These are phyloP conservation scores for Podosphaera xanthii DNA, from an alignment of 2,329 filamentous ascomycete species.

Conservation along the genomic window DNA sequence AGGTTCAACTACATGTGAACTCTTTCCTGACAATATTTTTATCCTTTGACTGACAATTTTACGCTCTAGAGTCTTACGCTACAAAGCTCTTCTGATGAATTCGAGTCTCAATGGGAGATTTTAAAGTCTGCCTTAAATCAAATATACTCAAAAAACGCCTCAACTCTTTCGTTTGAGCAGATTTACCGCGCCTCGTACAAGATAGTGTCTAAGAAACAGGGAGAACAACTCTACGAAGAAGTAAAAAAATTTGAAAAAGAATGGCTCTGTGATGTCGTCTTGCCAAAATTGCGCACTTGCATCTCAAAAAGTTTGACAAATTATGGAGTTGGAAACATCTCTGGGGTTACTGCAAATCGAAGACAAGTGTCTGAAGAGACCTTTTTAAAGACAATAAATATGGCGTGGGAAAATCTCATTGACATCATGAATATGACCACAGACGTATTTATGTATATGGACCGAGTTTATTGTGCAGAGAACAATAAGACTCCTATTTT, in stretches of 20 bases:
- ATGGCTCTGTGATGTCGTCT: conserved; percentile 58
- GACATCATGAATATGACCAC: conserved; percentile 91
- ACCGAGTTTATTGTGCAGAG: conserved; percentile 61
- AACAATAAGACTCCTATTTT: conserved; percentile 58
- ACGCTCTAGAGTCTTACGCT: conserved; percentile 26
- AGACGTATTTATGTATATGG: conserved; percentile 94
- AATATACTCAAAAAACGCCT: conserved; percentile 84
- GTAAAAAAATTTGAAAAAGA: conserved; percentile 62
- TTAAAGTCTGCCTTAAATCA: conserved; percentile 58
- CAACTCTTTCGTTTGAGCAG: conserved; percentile 77
- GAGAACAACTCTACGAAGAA: conserved; percentile 54
- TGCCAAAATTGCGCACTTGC: conserved; percentile 44
- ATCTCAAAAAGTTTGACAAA: conserved; percentile 44
- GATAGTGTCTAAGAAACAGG: conserved; percentile 74
- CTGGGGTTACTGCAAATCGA: conserved; percentile 49
- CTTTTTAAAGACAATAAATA: conserved; percentile 54
- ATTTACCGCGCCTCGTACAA: conserved; percentile 88
- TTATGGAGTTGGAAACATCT: conserved; percentile 31
- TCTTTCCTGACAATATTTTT: background rate
- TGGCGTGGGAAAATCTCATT: conserved; percentile 74
- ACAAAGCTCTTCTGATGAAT: conserved; percentile 42
- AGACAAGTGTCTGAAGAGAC: conserved; percentile 58
- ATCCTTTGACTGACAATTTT: conserved; percentile 3
- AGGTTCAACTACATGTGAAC: background rate
- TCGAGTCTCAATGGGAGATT: conserved; percentile 64